These are phyloP conservation scores for Byssothecium circinans DNA, from an alignment of 2,329 filamentous ascomycete genomes.

Conservation along the genomic window DNA sequence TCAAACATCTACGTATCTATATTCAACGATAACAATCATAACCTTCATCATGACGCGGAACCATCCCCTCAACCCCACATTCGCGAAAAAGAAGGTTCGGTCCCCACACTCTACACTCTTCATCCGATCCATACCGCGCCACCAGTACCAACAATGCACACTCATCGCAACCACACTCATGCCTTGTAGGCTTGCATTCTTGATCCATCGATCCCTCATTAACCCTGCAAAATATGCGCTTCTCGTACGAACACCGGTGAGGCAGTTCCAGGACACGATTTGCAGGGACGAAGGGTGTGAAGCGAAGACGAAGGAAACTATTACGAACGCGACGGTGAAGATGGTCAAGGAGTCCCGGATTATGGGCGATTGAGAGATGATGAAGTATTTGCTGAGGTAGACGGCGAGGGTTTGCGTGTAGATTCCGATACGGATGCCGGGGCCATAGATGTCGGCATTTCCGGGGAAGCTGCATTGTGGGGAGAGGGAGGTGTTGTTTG, in stretches of 20 bases:
- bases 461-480: constrained; percentile 48
- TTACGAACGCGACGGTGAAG: constrained; percentile 25
- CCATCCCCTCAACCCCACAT: neutral
- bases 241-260: constrained; percentile 9
- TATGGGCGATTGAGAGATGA: constrained; percentile 18
- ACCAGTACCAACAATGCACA: no score
- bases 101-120: neutral
- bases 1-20: no score
- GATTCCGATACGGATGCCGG: constrained; percentile 34
- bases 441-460: constrained; percentile 44
- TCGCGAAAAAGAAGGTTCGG: neutral
- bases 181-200: no score
- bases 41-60: neutral
- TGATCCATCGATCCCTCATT: no score
- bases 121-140: neutral
- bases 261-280: constrained; percentile 19
- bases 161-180: no score
- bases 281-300: constrained; percentile 15
- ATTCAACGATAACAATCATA: neutral
- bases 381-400: constrained; percentile 32
- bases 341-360: constrained; percentile 24
- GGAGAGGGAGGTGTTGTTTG: neutral
- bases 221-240: no score
- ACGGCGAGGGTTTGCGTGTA: constrained; percentile 31
- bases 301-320: constrained; percentile 18